Evolutionary conservation across 1,139 yeast species (phyloP), one percentile per base, ranked within the genome.

Genomic region (Suhomyces maxii): DNA sequence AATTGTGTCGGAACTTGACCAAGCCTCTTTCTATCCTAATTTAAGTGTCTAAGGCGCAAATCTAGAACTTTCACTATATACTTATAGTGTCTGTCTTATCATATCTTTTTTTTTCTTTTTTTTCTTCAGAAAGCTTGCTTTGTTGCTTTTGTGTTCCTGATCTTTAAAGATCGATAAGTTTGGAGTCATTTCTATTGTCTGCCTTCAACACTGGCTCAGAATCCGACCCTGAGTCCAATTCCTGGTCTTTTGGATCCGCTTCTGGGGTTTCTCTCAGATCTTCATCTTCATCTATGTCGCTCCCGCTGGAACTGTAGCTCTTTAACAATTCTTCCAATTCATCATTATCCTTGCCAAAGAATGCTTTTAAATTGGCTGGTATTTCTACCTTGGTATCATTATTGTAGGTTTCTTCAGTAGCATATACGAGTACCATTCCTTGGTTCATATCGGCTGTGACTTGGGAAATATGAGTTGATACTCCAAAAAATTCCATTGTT

Each of bases 371-470:
- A 14, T 50, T 47, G 2, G 39, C 47, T 1, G 62, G 56, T 6
- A 58, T 26, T 7, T 36, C 48, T 4, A 53, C 35, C 7, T 41
- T 47, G 7, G 34, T 44, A 1, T 49, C 40, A 2, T 45, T 44
- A 26, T 39, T 26, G 12, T 48, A 45, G 8, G 51, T 45, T 1
- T 48, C 51, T 35, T 53, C 53, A 3, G 49, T 48, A 2, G 59
- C 59, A 49, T 65, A 65, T 7, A 63, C 45, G 18, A 64, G 49
- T n/a, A 61, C 48, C 38, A 59, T 45, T 13, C 54, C 60, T 12
- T 53, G 57, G 11, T 47, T 44, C 12, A 53, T 51, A 35, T 50
- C 48, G n/a, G 42, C 49, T 1, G 62, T 53, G 9, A 51, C 47
- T 37, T 61, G 58, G 33, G 46, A 36, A 7, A 64, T 47, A 25